A percentile compares a stretch with the other conserved stretches of the same genome.
phyloP scores from a whole-genome alignment of 352 stramenopile genomes.

The Phytopythium ostracodes region DNA sequence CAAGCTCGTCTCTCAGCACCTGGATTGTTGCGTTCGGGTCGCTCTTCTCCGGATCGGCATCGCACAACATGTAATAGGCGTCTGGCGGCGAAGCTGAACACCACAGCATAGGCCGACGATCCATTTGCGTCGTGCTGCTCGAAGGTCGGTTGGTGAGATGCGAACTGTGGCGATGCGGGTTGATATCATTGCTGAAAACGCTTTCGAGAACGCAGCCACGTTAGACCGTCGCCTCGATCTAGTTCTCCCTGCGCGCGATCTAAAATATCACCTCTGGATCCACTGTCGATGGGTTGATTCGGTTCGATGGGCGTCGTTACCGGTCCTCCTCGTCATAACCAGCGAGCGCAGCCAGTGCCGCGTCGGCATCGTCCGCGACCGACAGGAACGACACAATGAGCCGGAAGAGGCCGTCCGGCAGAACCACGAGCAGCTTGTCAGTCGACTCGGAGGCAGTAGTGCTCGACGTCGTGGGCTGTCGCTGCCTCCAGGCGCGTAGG shows the following conservation, averaged over 20 bases:
- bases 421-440: neutral
- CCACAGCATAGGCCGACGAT: too few species aligned
- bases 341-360: neutral
- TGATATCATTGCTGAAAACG: too few species aligned
- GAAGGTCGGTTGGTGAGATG: too few species aligned
- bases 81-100: too few species aligned
- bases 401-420: slow-evolving; percentile 3
- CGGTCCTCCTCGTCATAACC: neutral
- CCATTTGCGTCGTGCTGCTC: neutral
- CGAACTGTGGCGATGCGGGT: too few species aligned
- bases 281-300: too few species aligned
- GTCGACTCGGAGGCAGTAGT: neutral
- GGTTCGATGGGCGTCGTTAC: neutral
- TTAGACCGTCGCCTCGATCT: too few species aligned
- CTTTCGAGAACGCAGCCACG: too few species aligned
- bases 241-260: too few species aligned
- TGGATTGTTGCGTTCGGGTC: neutral
- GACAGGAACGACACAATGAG: slow-evolving; percentile 8
- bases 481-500: neutral
- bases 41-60: neutral
- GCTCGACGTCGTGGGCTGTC: neutral
- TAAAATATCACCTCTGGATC: too few species aligned
- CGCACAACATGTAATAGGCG: neutral
- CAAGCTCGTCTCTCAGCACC: neutral
- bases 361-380: neutral